Evolutionary conservation across 495 filamentous ascomycete species (phyloP).

Genomic region (Friedmanniomyces simplex): DNA sequence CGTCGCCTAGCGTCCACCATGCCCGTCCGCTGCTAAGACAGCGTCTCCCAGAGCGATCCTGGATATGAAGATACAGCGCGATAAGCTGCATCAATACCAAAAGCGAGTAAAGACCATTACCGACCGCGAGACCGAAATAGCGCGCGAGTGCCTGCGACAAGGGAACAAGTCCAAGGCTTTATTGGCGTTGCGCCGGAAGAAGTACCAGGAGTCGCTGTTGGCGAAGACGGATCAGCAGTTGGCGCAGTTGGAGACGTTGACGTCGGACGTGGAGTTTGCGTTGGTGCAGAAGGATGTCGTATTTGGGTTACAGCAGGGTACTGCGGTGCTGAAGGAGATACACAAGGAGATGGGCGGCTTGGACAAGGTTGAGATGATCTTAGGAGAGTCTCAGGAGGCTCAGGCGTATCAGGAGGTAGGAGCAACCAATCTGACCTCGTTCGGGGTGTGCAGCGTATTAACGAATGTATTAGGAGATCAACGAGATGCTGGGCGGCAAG

Average conservation of each 20-base stretch:
- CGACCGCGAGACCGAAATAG: constrained; percentile 68
- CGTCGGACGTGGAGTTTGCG: constrained; percentile 79
- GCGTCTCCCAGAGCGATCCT: constrained; percentile 63
- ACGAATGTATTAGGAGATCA: constrained; percentile 55
- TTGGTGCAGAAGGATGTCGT: constrained; percentile 91
- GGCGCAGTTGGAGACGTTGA: constrained; percentile 74
- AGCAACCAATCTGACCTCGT: not conserved
- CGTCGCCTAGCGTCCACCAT: not conserved
- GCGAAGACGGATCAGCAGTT: constrained; percentile 85
- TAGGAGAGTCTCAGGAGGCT: constrained; percentile 84
- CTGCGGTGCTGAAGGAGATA: constrained; percentile 77
- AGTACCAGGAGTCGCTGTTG: constrained; percentile 89
- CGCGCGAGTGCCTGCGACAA: constrained; percentile 63
- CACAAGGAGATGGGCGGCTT: constrained; percentile 93
- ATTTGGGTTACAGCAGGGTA: constrained; percentile 87
- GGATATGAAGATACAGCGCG: constrained; percentile 93
- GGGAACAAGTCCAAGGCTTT: constrained; percentile 72
- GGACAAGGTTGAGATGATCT: constrained; percentile 81
- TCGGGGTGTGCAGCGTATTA: constrained; percentile 10
- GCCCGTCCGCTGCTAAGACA: not conserved
- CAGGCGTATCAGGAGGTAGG: constrained; percentile 75
- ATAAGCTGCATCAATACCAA: constrained; percentile 92
- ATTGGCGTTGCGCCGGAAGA: constrained; percentile 84
- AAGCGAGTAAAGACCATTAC: constrained; percentile 77
- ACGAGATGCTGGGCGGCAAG: constrained; percentile 73